A percentile compares a stretch with the other conserved stretches of the same genome.
These are phyloP conservation scores for Sparassis latifolia DNA, from an alignment of 1,284 basidiomycete species.

Conservation along the genomic window DNA sequence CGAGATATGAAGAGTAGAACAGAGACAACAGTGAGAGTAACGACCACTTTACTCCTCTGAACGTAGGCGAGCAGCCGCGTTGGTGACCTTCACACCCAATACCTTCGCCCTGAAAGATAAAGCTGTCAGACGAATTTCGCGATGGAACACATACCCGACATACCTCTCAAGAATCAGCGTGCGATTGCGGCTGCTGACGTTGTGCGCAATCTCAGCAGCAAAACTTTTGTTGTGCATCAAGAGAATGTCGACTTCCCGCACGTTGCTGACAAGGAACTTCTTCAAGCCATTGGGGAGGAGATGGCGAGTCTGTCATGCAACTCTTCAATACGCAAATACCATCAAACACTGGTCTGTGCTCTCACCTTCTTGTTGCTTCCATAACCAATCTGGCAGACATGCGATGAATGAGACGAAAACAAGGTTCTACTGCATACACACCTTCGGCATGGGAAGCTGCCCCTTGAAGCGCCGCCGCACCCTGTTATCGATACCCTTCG, in stretches of 20 bases:
- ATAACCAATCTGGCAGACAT: constrained; percentile 59
- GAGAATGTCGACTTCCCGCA: constrained; percentile 87
- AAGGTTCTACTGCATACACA: constrained; percentile 27
- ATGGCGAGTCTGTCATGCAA: constrained; percentile 67
- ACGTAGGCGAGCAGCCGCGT: constrained; percentile 91
- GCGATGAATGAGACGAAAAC: constrained; percentile 1
- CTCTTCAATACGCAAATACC: neutral
- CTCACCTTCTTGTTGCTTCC: constrained; percentile 75
- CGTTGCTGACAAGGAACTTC: constrained; percentile 91
- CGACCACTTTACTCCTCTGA: constrained; percentile 81
- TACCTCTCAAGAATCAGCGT: constrained; percentile 87
- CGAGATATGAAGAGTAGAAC: constrained; percentile 18
- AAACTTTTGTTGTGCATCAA: constrained; percentile 98
- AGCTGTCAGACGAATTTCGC: neutral
- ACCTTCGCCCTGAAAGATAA: constrained; percentile 68
- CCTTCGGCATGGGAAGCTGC: constrained; percentile 92
- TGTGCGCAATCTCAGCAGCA: constrained; percentile 96
- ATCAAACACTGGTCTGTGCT: neutral
- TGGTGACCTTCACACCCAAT: constrained; percentile 91
- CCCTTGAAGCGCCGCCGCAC: constrained; percentile 96
- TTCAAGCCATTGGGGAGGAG: constrained; percentile 91
- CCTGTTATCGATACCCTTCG: constrained; percentile 96
- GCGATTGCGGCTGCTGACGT: constrained; percentile 95
- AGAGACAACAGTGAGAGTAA: constrained; percentile 23
- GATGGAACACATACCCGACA: constrained; percentile 13